Conservation (phyloP, 352 stramenopile species). For the Globisporangium perplexum region DNA sequence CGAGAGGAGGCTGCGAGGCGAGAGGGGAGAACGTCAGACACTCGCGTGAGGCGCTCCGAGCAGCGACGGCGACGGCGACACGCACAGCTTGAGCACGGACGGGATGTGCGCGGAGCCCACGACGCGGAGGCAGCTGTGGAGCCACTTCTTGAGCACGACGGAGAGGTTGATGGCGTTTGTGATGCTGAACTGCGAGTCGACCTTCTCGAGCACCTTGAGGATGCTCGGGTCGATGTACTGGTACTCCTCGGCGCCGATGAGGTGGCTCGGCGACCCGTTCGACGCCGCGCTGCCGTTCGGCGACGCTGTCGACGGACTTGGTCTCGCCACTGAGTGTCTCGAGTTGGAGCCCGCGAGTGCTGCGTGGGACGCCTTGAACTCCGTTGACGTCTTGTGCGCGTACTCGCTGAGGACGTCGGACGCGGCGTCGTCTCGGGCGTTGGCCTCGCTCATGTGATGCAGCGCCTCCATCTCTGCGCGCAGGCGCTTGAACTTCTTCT, state of each 20-base stretch:
- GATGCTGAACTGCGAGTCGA: slow-evolving; percentile 85
- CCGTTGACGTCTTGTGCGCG: slow-evolving; percentile 8
- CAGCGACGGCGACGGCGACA: background rate
- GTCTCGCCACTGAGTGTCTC: background rate
- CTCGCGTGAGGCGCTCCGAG: background rate
- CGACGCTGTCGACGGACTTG: background rate
- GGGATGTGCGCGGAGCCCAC: slow-evolving; percentile 44
- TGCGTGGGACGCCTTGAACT: slow-evolving; percentile 12
- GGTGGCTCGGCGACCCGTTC: slow-evolving; percentile 17
- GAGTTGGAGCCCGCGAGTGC: background rate
- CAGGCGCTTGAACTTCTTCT: slow-evolving; percentile 67
- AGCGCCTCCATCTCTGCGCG: slow-evolving; percentile 69
- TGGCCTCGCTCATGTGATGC: slow-evolving; percentile 60
- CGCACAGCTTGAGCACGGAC: slow-evolving; percentile 30
- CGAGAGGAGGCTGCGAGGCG: slow-evolving; percentile 30
- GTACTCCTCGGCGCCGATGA: slow-evolving; percentile 38
- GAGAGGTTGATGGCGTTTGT: slow-evolving; percentile 69
- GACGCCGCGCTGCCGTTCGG: background rate
- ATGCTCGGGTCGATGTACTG: slow-evolving; percentile 79
- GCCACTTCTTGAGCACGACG: slow-evolving; percentile 66
- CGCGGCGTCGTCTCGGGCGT: slow-evolving; percentile 19
- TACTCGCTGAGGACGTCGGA: slow-evolving; percentile 18
- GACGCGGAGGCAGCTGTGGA: slow-evolving; percentile 58
- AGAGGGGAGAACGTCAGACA: background rate
- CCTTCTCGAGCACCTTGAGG: slow-evolving; percentile 73